Evolutionary conservation across 345 rosid species (phyloP), one percentile per base, ranked within the genome.

Genomic region (Fremontodendron californicum): DNA sequence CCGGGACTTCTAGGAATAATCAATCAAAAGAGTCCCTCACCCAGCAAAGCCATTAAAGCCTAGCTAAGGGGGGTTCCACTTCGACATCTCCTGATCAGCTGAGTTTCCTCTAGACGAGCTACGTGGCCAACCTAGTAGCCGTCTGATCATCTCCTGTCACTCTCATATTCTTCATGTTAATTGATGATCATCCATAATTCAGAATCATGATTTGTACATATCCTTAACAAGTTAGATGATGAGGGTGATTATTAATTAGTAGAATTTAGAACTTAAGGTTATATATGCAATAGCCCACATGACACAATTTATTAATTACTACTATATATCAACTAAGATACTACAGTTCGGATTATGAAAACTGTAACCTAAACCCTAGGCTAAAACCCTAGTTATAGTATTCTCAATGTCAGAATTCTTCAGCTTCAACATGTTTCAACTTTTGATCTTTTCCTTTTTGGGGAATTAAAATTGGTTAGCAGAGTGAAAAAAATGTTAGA

Each of bases 1-100:
- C 35, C 55, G 72, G 35, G 66, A 76, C 83, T 82, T 83, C 85
- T 84, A 80, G 81, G 88, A 82, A 83, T 81, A 73, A 87, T 86
- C 86, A 88, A 79, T 81, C 79, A 78, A 52, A 70, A 11, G 60
- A 62, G 25, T 15, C 43, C 52, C 43, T 31, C 66, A 43, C 21
- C 60, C 68, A 10, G n/a, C 73, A 21, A 31, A 31, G 8, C 71
- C 29, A 67, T 40, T 43, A 67, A 21, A 42, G 11, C 67, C 40
- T 31, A 5, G 9, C 19, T 29, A 4, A 7, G 18, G 12, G 64
- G 12, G 9, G 29, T 5, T 3, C 37, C 13, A 9, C 65, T 12
- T 29, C 39, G 12, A 54, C 27, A n/a, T 29, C 65, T 66, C 49
- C 35, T 5, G 5, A n/a, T n/a, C 25, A 3, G 4, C 18, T 3